phyloP scores from a whole-genome alignment of 1,139 yeast species.

The Lodderomyces orthopsilosis region DNA sequence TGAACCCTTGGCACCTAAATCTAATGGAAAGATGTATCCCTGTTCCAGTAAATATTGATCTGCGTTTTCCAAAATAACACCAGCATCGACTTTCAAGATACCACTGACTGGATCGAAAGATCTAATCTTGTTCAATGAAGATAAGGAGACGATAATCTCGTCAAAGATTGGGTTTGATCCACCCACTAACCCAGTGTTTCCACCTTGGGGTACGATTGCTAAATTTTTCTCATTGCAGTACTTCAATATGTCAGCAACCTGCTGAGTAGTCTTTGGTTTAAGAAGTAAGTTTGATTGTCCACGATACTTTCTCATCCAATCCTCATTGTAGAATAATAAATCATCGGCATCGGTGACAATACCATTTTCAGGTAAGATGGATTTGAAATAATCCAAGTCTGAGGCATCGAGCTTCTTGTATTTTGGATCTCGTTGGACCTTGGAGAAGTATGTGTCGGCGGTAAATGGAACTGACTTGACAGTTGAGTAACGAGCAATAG shows the following conservation, averaged over 20 bases:
- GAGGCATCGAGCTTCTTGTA: conserved; percentile 48
- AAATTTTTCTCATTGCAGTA: conserved; percentile 76
- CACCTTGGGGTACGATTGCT: conserved; percentile 96
- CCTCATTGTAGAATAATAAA: conserved; percentile 75
- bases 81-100: conserved; percentile 85
- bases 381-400: conserved; percentile 63
- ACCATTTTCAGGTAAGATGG: conserved; percentile 51
- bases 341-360: conserved; percentile 58
- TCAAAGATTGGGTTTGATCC: conserved; percentile 94
- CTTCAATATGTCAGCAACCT: conserved; percentile 71
- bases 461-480: conserved; percentile 55
- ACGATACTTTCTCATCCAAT: conserved; percentile 93
- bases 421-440: conserved; percentile 44
- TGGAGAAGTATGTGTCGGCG: conserved; percentile 58
- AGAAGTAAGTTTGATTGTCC: conserved; percentile 83
- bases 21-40: conserved; percentile 90
- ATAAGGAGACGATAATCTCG: conserved; percentile 73
- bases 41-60: conserved; percentile 75
- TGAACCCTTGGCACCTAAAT: conserved; percentile 95
- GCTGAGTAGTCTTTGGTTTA: conserved; percentile 81
- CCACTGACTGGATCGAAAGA: conserved; percentile 83
- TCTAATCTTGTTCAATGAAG: conserved; percentile 74
- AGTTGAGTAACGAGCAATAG: conserved; percentile 14
- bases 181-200: conserved; percentile 95
- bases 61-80: conserved; percentile 83